Percentiles rank a stretch among this genome's conserved stretches.
These are phyloP conservation scores for Verbena officinalis DNA, from an alignment of 257 asterid genomes.

Conservation along the genomic window DNA sequence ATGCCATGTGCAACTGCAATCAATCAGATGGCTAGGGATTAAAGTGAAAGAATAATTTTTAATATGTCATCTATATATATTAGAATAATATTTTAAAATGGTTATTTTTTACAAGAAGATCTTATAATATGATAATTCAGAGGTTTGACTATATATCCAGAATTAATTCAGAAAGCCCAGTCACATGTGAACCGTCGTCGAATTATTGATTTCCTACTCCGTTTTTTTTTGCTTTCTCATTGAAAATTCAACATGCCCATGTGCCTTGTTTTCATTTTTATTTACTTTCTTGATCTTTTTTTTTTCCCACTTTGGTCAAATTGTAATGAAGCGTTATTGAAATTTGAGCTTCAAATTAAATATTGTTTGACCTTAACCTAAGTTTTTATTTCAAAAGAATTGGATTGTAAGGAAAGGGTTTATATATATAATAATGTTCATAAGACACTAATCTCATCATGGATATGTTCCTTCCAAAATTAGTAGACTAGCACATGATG, in stretches of 20 bases:
- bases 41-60: background rate
- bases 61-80: no score
- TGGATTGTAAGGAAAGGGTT: background rate
- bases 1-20: constrained; percentile 24
- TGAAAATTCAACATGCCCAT: constrained; percentile 21
- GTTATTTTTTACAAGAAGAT: no score
- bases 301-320: constrained; percentile 13
- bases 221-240: constrained; percentile 7
- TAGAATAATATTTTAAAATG: no score
- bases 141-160: background rate
- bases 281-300: background rate
- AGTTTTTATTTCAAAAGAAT: background rate
- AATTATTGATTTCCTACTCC: background rate
- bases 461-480: constrained; percentile 19
- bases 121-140: background rate
- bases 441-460: background rate
- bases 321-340: constrained; percentile 9
- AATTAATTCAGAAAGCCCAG: constrained; percentile 3
- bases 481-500: constrained; percentile 6
- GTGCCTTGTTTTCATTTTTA: constrained; percentile 17
- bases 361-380: constrained; percentile 20
- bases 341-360: background rate
- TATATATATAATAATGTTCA: background rate
- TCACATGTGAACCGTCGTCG: constrained; percentile 37
- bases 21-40: constrained; percentile 18